Evolutionary conservation across 257 asterid genomes (phyloP).

Genomic region (Eustoma russellianum): DNA sequence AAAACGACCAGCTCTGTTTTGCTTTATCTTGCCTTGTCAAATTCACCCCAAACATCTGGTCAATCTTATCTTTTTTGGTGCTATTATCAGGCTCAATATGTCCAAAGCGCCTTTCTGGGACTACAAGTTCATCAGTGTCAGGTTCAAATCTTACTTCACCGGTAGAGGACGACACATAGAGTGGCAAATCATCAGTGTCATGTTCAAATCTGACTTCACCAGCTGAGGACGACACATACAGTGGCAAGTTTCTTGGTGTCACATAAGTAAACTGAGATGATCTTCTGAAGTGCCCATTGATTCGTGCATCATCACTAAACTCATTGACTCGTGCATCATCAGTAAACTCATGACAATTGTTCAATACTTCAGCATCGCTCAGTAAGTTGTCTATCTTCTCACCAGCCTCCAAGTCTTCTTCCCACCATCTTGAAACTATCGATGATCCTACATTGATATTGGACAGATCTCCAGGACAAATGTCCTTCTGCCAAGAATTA

Average conservation of each 20-base stretch:
- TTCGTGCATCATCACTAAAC: no score
- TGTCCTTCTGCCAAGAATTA: slow-evolving; percentile 14
- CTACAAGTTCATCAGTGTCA: slow-evolving; percentile 21
- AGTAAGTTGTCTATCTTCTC: slow-evolving; percentile 17
- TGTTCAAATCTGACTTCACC: slow-evolving; percentile 29
- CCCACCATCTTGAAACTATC: slow-evolving; percentile 30
- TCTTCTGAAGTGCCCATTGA: slow-evolving; percentile 21
- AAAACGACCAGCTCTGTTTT: slow-evolving; percentile 28
- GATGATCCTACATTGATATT: slow-evolving; percentile 18
- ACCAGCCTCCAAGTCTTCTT: slow-evolving; percentile 20
- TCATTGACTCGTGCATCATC: no score
- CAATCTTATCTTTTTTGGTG: slow-evolving; percentile 23
- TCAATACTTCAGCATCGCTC: slow-evolving; percentile 16
- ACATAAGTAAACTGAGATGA: slow-evolving; percentile 43
- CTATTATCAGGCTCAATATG: slow-evolving; percentile 19
- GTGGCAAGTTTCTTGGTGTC: slow-evolving; percentile 25
- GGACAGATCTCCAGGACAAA: slow-evolving; percentile 21
- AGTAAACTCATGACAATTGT: slow-evolving; percentile 23
- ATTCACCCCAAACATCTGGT: slow-evolving; percentile 19
- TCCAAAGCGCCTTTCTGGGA: slow-evolving; percentile 21
- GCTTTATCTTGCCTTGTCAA: slow-evolving; percentile 18
- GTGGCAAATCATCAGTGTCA: slow-evolving; percentile 21
- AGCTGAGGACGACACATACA: slow-evolving; percentile 25
- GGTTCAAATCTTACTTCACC: slow-evolving; percentile 29
- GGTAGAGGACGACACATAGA: slow-evolving; percentile 24